These are phyloP conservation scores for Sarocladiaceae sp. DNA, from an alignment of 2,329 filamentous ascomycete genomes.

Conservation along the genomic window DNA sequence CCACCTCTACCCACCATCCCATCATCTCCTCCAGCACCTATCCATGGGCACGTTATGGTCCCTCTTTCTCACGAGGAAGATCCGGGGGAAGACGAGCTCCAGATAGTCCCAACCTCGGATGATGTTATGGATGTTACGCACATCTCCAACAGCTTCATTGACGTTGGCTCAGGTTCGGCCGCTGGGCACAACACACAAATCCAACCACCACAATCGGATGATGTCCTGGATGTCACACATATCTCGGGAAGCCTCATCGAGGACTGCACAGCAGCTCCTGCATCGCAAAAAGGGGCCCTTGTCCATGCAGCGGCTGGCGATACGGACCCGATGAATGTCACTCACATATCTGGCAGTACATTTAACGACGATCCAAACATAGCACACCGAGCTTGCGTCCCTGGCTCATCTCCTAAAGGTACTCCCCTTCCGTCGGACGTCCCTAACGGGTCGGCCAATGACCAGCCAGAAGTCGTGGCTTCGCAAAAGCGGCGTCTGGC, in stretches of 20 bases:
- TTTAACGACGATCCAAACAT: too few relatives aligned
- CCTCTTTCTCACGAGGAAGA: conserved; percentile 9
- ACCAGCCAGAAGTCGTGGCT: background rate
- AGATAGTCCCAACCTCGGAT: conserved; percentile 8
- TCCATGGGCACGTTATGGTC: background rate
- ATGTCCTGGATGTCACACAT: conserved; percentile 24
- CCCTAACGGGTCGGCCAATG: background rate
- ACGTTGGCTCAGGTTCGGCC: background rate
- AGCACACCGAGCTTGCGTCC: too few relatives aligned
- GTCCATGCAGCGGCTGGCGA: background rate
- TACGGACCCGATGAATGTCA: conserved; percentile 12
- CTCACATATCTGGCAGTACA: background rate
- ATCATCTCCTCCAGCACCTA: background rate
- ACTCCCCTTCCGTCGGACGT: too few relatives aligned
- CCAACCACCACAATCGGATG: conserved; percentile 9
- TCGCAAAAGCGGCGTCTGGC: background rate
- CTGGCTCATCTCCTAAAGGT: too few relatives aligned
- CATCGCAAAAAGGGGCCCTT: background rate
- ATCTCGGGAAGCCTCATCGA: conserved; percentile 23
- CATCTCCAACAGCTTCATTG: conserved; percentile 23
- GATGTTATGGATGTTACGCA: conserved; percentile 23
- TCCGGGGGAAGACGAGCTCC: background rate
- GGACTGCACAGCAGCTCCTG: background rate
- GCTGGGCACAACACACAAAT: too few relatives aligned
- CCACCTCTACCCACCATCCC: background rate